Base-by-base conservation (phyloP, 1,139 yeast species). In the Geotrichum candidum region DNA sequence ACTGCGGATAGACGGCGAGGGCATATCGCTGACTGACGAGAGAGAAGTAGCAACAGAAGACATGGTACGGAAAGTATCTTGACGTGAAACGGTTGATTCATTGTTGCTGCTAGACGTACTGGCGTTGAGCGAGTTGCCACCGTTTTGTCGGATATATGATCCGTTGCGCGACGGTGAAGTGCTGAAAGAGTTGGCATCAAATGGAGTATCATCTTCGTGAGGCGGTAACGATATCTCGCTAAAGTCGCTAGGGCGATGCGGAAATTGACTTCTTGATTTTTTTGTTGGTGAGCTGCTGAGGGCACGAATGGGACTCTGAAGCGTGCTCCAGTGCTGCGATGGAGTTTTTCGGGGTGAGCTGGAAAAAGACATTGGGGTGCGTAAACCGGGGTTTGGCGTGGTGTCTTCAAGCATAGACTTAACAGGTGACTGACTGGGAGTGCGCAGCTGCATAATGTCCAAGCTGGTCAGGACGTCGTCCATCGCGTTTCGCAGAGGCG, bases 401-500 rank as follows among this genome's bases (percentile, higher is more conserved):
- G 55, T 55, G 18, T 29, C 52, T 22, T 27, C 59, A 18, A 52
- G 27, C 25, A 45, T 41, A 18, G 45, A 51, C 27, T 57, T 57
- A 27, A 45, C 46, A 2, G 59, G 59, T 2, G 59, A 57, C 25
- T 52, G 59, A 4, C 51, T 56, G 18, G 59, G 59, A 50, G 59
- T 56, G 18, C 45, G 25, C 27, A 53, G 38, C 45, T 53, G 54
- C 69, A 73, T 62, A 51, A 67, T 69, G 52, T 73, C 75, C 31
- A 74, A 64, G 29, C 74, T 70, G 35, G 66, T 69, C 59, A 73
- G 62, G 15, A 74, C 76, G 58, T 73, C 75, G 55, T 73, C 74
- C 73, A 74, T 72, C 5, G 76, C 77, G 48, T 67, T 67, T 51
- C 74, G 60, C 51, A 74, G 80, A 1, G 85, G 85, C 0, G 84